These are phyloP conservation scores for Mycena galericulata DNA, from an alignment of 768 basidiomycete species.

Conservation along the genomic window DNA sequence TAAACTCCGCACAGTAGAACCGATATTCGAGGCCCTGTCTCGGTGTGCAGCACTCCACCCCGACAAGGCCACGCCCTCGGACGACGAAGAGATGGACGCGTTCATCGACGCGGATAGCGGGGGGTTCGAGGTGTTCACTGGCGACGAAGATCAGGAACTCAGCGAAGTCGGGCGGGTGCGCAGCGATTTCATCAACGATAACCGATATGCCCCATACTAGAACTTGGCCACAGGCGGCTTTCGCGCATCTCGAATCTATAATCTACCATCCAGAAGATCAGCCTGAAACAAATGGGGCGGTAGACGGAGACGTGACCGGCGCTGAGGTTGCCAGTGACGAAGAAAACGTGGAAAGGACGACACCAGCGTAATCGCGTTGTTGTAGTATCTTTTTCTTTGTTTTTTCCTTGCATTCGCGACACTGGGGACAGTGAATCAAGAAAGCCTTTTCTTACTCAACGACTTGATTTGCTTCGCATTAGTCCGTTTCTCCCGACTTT, in stretches of 20 bases:
- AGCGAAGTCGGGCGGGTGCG: slow-evolving; percentile 94
- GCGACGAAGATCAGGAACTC: slow-evolving; percentile 76
- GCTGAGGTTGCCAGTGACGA: slow-evolving; percentile 14
- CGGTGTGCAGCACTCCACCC: slow-evolving; percentile 89
- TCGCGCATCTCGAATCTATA: slow-evolving; percentile 86
- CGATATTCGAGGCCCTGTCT: slow-evolving; percentile 90
- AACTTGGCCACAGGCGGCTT: slow-evolving; percentile 74
- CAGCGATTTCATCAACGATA: slow-evolving; percentile 85
- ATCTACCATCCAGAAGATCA: slow-evolving; percentile 64
- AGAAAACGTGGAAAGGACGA: slow-evolving; percentile 15
- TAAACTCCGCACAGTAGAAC: slow-evolving; percentile 68
- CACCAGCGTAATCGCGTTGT: background rate
- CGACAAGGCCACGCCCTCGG: slow-evolving; percentile 65
- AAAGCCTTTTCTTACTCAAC: too few species aligned
- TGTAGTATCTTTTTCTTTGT: background rate
- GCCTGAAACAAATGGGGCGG: slow-evolving; percentile 15
- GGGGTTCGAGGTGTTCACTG: slow-evolving; percentile 67
- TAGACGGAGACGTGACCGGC: slow-evolving; percentile 15
- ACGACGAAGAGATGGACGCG: slow-evolving; percentile 63
- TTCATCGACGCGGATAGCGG: slow-evolving; percentile 62
- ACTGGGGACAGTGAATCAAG: too few species aligned
- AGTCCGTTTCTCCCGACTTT: too few species aligned
- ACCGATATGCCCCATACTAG: slow-evolving; percentile 90
- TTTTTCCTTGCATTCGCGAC: too few species aligned
- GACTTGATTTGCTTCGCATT: too few species aligned